Conservation (phyloP, 2,329 filamentous ascomycete genomes). For the Aspergillus proliferans region DNA sequence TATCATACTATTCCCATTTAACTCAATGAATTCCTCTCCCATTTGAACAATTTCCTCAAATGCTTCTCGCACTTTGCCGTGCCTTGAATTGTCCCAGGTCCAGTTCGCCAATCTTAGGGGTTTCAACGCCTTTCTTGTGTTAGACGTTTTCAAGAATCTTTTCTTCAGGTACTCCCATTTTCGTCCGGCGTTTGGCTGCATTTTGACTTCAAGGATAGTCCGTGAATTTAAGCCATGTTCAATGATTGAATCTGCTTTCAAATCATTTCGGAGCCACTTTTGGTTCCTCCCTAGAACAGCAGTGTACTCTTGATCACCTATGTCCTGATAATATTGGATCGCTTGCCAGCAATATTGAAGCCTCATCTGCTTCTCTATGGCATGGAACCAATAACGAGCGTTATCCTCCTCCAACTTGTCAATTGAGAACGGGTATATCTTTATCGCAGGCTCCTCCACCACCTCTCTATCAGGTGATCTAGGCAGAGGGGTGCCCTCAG, state of each 20-base stretch:
- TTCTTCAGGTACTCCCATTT: background rate
- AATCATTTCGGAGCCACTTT: background rate
- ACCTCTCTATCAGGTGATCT: no score
- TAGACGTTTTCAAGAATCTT: background rate
- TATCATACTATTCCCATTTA: background rate
- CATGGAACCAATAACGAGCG: background rate
- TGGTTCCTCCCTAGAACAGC: background rate
- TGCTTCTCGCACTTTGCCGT: no score
- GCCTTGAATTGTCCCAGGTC: background rate
- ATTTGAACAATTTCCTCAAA: background rate
- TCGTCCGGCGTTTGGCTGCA: background rate
- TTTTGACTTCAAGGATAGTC: background rate
- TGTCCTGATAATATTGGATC: background rate
- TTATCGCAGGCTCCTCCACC: background rate
- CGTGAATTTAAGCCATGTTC: background rate
- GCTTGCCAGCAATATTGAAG: background rate
- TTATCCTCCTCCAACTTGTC: background rate
- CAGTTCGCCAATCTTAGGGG: background rate
- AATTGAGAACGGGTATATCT: background rate
- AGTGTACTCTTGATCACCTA: background rate
- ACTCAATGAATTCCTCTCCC: background rate
- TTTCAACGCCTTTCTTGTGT: background rate
- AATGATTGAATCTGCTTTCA: background rate
- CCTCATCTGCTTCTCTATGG: background rate
- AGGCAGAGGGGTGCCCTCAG: no score